Base-by-base conservation (phyloP, 805 yeast species). In the Millerago galiae region DNA sequence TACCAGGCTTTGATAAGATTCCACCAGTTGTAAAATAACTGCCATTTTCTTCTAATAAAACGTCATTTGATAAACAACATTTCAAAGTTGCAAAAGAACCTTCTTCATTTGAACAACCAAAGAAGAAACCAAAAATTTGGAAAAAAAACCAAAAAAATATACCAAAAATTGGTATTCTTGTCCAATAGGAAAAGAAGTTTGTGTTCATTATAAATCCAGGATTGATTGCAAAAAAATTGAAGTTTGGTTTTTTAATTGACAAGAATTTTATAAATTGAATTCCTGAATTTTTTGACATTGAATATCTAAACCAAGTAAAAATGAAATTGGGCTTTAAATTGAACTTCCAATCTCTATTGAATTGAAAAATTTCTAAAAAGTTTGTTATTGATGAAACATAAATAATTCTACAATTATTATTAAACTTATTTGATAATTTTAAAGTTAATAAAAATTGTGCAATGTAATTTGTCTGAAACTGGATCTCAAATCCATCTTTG, bases 121-220 rank as follows among this genome's bases (percentile, higher is more conserved):
- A 74, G 35, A 83, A 60, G 50, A 64, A 75, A 1, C 85, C 86
- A 54, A 85, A 78, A 8, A 81, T 55, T 55, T 83, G 86, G 58
- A 85, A 83, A 9, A 76, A 60, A 32, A 82, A 61, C 87, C 90
- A 80, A 51, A 83, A 83, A 29, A 82, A 53, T 1, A 78, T 70
- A 1, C 96, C 95, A n/a, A 87, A 70, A 5, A 86, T 65, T 0
- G 95, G 95, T 13, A 83, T 65, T 43, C 87, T 65, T 2, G 91
- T 84, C 80, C 89, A 83, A 57, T 83, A 84, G 36, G 82, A 69
- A 57, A 83, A 83, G 37, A 83, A 60, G 50, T 82, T 81, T 2
- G 95, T 81, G 53, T 80, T 79, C 84, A 87, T 81, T n/a, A 85
- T 86, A 49, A 85, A 72, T 0, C 96, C 96, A 0, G 95, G 95